phyloP scores from a whole-genome alignment of 164 flowering plant species.

The Chloranthus sessilifolius region DNA sequence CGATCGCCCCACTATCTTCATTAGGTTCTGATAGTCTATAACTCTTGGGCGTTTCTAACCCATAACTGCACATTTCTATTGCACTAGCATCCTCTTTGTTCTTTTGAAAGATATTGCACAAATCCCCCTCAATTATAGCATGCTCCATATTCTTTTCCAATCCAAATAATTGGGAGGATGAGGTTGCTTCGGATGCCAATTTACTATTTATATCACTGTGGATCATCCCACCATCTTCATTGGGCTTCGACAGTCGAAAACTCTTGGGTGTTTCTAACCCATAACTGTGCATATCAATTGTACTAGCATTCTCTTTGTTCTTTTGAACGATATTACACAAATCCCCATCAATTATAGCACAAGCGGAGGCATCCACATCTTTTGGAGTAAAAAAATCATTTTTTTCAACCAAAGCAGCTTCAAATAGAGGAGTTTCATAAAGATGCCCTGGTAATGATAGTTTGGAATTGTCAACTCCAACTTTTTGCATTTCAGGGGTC shows the following conservation, averaged over 20 bases:
- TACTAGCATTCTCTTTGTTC: constrained; percentile 8
- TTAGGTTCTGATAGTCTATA: constrained; percentile 4
- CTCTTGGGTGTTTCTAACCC: constrained; percentile 13
- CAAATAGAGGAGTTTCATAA: constrained; percentile 14
- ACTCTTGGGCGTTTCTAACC: constrained; percentile 11
- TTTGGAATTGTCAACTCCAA: constrained; percentile 26
- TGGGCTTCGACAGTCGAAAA: constrained; percentile 3
- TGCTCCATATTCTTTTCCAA: constrained; percentile 17
- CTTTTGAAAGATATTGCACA: constrained; percentile 16
- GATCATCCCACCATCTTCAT: constrained; percentile 13
- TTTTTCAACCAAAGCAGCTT: constrained; percentile 8
- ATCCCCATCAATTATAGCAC: constrained; percentile 23
- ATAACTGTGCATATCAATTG: constrained; percentile 8
- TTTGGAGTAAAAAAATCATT: constrained; percentile 11
- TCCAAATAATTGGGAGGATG: constrained; percentile 19
- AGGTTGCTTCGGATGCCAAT: neutral
- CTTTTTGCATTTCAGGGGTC: constrained; percentile 18
- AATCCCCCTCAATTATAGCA: constrained; percentile 25
- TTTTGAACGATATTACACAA: constrained; percentile 16
- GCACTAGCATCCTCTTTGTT: constrained; percentile 6
- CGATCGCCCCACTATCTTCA: constrained; percentile 11
- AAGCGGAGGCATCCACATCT: constrained; percentile 19
- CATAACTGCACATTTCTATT: constrained; percentile 8
- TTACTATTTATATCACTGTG: constrained; percentile 9
- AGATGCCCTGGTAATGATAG: constrained; percentile 18